Percentiles rank a stretch among this genome's conserved stretches.
phyloP scores from a whole-genome alignment of 768 basidiomycete species.

The Boletus vermiculosoides region DNA sequence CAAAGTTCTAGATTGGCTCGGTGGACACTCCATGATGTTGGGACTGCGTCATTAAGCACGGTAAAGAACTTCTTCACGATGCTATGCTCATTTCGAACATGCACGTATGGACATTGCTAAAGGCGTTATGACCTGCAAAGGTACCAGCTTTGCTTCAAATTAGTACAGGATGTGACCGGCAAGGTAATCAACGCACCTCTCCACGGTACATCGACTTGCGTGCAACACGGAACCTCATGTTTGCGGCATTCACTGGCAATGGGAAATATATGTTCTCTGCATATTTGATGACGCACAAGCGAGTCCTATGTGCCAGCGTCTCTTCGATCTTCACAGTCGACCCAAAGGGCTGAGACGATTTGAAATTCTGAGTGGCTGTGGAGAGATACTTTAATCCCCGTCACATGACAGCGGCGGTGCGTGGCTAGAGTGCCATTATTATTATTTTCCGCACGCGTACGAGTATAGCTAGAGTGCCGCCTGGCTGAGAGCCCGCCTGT shows the following conservation, averaged over 20 bases:
- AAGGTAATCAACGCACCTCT: conserved; percentile 24
- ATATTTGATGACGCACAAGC: conserved; percentile 17
- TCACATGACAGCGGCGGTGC: too few species aligned
- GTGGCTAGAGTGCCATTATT: too few species aligned
- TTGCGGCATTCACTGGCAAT: conserved; percentile 41
- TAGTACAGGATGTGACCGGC: background rate
- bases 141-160: background rate
- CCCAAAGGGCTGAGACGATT: too few species aligned
- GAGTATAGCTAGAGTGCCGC: too few species aligned
- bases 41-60: conserved; percentile 10
- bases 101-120: conserved; percentile 14
- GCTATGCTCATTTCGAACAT: conserved; percentile 13
- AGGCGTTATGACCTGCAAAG: conserved; percentile 23
- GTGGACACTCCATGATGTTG: conserved; percentile 39
- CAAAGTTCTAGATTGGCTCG: conserved; percentile 37
- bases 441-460: too few species aligned
- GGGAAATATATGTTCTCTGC: conserved; percentile 38
- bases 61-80: conserved; percentile 32
- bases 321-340: conserved; percentile 19
- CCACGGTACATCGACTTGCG: conserved; percentile 54
- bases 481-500: too few species aligned
- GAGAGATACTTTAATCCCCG: too few species aligned
- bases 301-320: background rate
- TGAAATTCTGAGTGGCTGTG: too few species aligned
- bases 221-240: conserved; percentile 45